Percentiles rank a stretch among this genome's conserved stretches.
These are phyloP conservation scores for Plasmodium berghei DNA, from an alignment of 169 alveolate species.

Conservation along the genomic window DNA sequence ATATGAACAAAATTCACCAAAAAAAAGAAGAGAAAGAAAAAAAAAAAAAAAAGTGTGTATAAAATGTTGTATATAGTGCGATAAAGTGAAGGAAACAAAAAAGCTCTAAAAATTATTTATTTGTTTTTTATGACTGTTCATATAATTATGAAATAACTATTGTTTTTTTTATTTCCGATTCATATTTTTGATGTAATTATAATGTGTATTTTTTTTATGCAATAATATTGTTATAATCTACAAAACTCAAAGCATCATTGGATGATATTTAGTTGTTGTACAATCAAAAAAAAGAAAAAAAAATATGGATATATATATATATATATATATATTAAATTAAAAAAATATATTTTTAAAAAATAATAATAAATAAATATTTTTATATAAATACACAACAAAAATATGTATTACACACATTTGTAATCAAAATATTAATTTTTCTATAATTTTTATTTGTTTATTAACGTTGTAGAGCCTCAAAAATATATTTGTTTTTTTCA, in stretches of 20 bases:
- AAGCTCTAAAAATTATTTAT: not conserved
- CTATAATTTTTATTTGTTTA: no score
- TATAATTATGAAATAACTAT: conserved; percentile 8
- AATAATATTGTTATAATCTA: not conserved
- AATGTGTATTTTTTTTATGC: conserved; percentile 9
- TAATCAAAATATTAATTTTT: no score
- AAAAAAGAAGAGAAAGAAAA: conserved; percentile 23
- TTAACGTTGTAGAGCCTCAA: no score
- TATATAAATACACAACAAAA: no score
- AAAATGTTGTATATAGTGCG: not conserved
- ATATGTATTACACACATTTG: no score
- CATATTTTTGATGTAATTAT: conserved; percentile 3
- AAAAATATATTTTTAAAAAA: not conserved
- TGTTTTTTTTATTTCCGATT: conserved; percentile 6
- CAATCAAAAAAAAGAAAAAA: not conserved
- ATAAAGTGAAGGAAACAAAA: not conserved
- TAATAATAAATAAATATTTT: no score
- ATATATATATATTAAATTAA: not conserved
- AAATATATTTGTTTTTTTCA: not conserved
- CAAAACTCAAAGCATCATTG: not conserved
- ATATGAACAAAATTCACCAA: conserved; percentile 28
- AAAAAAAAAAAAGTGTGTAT: conserved; percentile 22
- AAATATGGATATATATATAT: not conserved
- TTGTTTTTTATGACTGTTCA: conserved; percentile 22
- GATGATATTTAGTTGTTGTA: not conserved